Conservation (phyloP, 1,284 basidiomycete genomes). For the Ceratobasidium papillatum region DNA sequence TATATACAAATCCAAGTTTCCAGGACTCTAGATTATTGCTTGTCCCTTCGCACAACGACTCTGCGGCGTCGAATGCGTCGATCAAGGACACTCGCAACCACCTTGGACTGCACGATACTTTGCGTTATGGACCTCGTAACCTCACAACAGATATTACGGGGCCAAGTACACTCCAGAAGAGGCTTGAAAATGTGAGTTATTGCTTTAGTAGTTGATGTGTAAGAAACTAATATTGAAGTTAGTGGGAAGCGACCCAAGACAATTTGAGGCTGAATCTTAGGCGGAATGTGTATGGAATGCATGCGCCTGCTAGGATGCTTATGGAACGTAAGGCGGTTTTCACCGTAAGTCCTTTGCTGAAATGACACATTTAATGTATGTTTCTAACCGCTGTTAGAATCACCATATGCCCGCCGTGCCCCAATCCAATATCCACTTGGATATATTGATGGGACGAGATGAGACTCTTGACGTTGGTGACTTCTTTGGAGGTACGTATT, state of each 20-base stretch:
- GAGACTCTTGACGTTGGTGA: conserved; percentile 79
- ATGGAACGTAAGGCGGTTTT: conserved; percentile 94
- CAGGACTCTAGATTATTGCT: conserved; percentile 57
- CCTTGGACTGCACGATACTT: conserved; percentile 80
- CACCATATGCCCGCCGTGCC: conserved; percentile 69
- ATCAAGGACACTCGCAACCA: conserved; percentile 72
- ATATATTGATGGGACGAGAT: conserved; percentile 91
- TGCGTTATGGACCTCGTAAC: conserved; percentile 77
- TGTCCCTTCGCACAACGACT: conserved; percentile 61
- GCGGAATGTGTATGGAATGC: conserved; percentile 86
- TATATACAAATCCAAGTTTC: neutral
- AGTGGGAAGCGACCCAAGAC: conserved; percentile 96
- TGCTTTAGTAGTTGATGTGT: neutral
- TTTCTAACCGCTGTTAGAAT: conserved; percentile 55
- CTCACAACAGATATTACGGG: conserved; percentile 74
- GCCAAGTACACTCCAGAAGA: conserved; percentile 63
- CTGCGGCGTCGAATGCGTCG: conserved; percentile 66
- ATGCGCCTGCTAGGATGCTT: conserved; percentile 84
- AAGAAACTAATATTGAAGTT: neutral
- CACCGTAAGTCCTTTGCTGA: conserved; percentile 61
- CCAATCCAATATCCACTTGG: conserved; percentile 83
- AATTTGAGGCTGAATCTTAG: conserved; percentile 86
- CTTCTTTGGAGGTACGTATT: conserved; percentile 71
- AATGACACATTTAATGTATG: neutral
- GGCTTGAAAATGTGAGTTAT: conserved; percentile 69